Base-by-base conservation (phyloP, 139 green algal genomes). In the Mychonastes homosphaera region DNA sequence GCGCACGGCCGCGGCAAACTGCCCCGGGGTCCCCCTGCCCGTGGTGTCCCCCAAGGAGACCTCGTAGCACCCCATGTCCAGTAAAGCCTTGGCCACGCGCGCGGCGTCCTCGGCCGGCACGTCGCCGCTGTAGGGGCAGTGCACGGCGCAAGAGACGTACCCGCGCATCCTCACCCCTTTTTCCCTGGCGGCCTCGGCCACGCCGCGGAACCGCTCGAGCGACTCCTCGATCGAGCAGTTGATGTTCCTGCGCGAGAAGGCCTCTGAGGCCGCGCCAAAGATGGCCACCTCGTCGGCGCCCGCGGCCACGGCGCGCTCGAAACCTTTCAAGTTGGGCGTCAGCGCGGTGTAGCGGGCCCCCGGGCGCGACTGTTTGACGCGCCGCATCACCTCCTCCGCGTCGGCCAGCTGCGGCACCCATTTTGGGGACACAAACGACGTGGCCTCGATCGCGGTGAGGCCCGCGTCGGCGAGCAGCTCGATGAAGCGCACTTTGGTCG, bases 51-150 rank as follows among this genome's bases (percentile, higher is more conserved):
- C 85, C 61, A 97, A 83, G 16, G 81, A 89, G 19, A 97, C 75
- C 55, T 97, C 84, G 63, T 95, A 95, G 79, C 90, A 97, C 4
- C 90, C 90, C 87, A 96, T 89, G 38, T 86, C 64, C 56, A 79
- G 36, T 39, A 96, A 58, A 7, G 54, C 64, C 9, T 44, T 51
- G 6, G 82, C 85, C 30, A 97, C 82, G 12, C 62, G 40, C 3
- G 88, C 88, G 3, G 84, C 90, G 21, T 54, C 26, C 26, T 47
- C n/a, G 7, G 58, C 48, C 8, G 68, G 60, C 6, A 79, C 46
- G 6, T 3, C 18, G 59, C 82, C 84, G 75, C 70, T 72, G 53
- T 86, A 86, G 18, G 89, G 89, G 68, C 89, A 97, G 44, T 81
- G 82, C 4, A 86, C 74, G 15, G 80, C 84, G 50, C 79, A 88